phyloP scores from a whole-genome alignment of 164 flowering plant genomes.

The Vitis vinifera region DNA sequence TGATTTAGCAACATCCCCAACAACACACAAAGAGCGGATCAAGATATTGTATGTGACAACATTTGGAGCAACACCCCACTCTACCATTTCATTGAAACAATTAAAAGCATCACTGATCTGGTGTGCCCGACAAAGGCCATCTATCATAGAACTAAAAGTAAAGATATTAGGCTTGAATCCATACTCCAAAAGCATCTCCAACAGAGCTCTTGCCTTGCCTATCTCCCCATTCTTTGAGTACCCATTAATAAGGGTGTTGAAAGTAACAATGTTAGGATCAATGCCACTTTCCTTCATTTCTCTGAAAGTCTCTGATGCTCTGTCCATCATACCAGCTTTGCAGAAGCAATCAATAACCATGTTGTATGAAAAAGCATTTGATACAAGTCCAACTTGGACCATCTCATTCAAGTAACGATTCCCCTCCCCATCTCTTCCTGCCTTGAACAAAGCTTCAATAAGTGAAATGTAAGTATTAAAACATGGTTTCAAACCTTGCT shows the following conservation, averaged over 20 bases:
- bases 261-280: conserved; percentile 76
- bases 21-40: conserved; percentile 59
- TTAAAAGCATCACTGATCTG: conserved; percentile 66
- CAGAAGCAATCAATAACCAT: conserved; percentile 76
- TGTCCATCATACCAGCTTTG: conserved; percentile 57
- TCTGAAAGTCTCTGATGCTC: conserved; percentile 43
- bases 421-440: conserved; percentile 40
- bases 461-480: conserved; percentile 53
- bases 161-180: conserved; percentile 73
- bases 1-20: conserved; percentile 60
- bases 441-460: conserved; percentile 46
- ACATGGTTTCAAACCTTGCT: conserved; percentile 51
- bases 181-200: conserved; percentile 61
- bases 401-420: conserved; percentile 49
- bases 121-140: conserved; percentile 70
- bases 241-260: conserved; percentile 79
- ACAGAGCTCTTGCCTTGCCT: conserved; percentile 43
- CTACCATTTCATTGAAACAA: conserved; percentile 76
- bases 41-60: conserved; percentile 64
- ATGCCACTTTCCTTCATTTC: conserved; percentile 60
- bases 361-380: conserved; percentile 63
- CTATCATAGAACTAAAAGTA: conserved; percentile 80
- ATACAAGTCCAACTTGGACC: conserved; percentile 49
- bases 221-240: conserved; percentile 52
- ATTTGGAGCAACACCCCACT: conserved; percentile 83